Base-by-base conservation (phyloP, 1,284 basidiomycete genomes). In the Violaceomyces palustris region DNA sequence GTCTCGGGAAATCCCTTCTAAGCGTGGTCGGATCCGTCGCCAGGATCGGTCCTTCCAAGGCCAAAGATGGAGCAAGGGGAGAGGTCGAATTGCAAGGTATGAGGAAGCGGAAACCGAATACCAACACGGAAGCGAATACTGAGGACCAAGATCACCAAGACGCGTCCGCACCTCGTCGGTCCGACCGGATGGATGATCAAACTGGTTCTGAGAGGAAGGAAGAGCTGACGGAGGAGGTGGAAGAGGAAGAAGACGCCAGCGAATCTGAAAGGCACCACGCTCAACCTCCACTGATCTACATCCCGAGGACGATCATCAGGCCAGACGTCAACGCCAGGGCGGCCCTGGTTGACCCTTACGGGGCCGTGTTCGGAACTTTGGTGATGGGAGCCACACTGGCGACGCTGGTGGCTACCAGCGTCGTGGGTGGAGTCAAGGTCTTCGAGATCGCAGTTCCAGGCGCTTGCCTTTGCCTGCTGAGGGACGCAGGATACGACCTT, bases 401-500 rank as follows among this genome's bases (percentile, higher is more conserved):
- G 3, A 74, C 79, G 1, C 75, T 86, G 2, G 78, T 85, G 1
- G 81, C 78, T 1, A 80, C 82, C 42, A 80, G 76, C 55, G 75
- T 75, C 26, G 74, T 81, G 0, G 74, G 76, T 22, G 78, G 74
- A 32, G 78, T 78, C 43, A 76, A 79, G 41, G 88, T 81, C 3
- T 80, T 78, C 53, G 63, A 70, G 75, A 85, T 97, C 35, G 87
- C 84, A 1, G 79, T 89, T n/a, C 91, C 93, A 0, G 90, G 91
- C 25, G 91, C 90, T 0, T 72, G 80, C 1, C 72, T 81, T 39
- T 87, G 88, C 68, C 78, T 88, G 32, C 38, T 81, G 2, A 81
- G 84, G 36, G 87, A 91, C 65, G 60, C 84, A 2, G 80, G 80
- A 78, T 81, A 84, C 64, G 79, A 83, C 56, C 51, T 71, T 22